Evolutionary conservation across 805 yeast genomes (phyloP).

Genomic region (Ogataea paraovalis): DNA sequence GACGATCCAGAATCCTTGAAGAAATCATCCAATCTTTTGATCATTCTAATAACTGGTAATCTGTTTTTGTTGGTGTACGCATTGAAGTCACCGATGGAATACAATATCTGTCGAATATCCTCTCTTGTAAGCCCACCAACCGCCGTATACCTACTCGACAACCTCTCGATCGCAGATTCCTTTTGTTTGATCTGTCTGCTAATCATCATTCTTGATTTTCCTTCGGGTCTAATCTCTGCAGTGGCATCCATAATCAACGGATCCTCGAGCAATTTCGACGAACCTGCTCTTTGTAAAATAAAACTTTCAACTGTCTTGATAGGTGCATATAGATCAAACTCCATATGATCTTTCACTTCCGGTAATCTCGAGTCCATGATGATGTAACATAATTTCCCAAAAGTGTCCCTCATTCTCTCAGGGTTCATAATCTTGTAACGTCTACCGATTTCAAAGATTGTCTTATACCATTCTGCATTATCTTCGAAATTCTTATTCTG

Average conservation of each 20-base stretch:
- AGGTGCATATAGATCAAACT: constrained; percentile 71
- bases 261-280: constrained; percentile 50
- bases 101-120: constrained; percentile 65
- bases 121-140: constrained; percentile 45
- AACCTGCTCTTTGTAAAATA: constrained; percentile 37
- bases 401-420: constrained; percentile 71
- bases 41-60: constrained; percentile 61
- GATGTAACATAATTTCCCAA: constrained; percentile 79
- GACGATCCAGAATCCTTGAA: constrained; percentile 31
- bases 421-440: constrained; percentile 84
- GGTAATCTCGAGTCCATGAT: constrained; percentile 79
- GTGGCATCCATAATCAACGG: constrained; percentile 60
- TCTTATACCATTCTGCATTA: constrained; percentile 70
- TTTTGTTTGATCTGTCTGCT: constrained; percentile 59
- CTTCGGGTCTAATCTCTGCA: constrained; percentile 58
- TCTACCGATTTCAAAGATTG: constrained; percentile 72
- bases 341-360: constrained; percentile 66
- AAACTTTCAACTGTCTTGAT: constrained; percentile 55
- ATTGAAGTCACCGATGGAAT: constrained; percentile 77
- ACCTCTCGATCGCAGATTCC: constrained; percentile 62
- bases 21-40: constrained; percentile 47
- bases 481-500: constrained; percentile 64
- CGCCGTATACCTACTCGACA: constrained; percentile 47
- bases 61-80: constrained; percentile 67
- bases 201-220: constrained; percentile 50